phyloP scores from a whole-genome alignment of 1,139 yeast species.

The Scheffersomyces segobiensis region DNA sequence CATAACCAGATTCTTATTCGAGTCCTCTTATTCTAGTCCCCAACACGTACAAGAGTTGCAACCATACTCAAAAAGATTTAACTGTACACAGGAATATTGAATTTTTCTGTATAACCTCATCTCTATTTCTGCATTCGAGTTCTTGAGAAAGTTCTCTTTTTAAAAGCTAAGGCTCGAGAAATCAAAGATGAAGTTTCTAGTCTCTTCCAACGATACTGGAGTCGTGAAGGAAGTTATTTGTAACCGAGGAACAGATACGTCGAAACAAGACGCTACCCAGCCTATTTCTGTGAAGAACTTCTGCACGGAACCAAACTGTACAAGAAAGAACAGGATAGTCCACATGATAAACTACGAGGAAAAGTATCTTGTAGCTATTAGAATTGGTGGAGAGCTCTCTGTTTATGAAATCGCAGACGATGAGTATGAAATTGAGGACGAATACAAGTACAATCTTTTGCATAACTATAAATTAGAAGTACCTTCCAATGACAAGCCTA shows the following conservation, averaged over 20 bases:
- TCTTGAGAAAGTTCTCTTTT: not conserved
- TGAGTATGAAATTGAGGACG: slow-evolving; percentile 8
- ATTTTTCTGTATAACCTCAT: not conserved
- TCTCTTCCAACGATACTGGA: slow-evolving; percentile 59
- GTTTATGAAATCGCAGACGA: slow-evolving; percentile 31
- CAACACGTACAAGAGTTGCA: not conserved
- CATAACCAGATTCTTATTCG: too few species aligned
- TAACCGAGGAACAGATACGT: slow-evolving; percentile 66
- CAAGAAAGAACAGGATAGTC: slow-evolving; percentile 28
- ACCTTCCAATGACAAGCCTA: slow-evolving; percentile 28
- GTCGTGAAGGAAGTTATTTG: slow-evolving; percentile 58
- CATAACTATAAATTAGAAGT: slow-evolving; percentile 29
- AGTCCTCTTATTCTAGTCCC: too few species aligned
- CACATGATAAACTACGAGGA: slow-evolving; percentile 28
- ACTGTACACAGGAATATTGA: not conserved
- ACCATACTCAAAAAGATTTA: not conserved
- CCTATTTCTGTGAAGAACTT: slow-evolving; percentile 48
- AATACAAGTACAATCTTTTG: slow-evolving; percentile 16
- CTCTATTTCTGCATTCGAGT: not conserved
- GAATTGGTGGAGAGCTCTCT: slow-evolving; percentile 43
- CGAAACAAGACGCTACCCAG: slow-evolving; percentile 57
- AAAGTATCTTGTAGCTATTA: slow-evolving; percentile 40
- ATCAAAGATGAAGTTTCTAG: slow-evolving; percentile 48
- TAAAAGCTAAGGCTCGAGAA: not conserved
- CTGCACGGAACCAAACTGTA: slow-evolving; percentile 33